phyloP scores from a whole-genome alignment of 768 basidiomycete genomes.

The Boletus vinaceobasis region DNA sequence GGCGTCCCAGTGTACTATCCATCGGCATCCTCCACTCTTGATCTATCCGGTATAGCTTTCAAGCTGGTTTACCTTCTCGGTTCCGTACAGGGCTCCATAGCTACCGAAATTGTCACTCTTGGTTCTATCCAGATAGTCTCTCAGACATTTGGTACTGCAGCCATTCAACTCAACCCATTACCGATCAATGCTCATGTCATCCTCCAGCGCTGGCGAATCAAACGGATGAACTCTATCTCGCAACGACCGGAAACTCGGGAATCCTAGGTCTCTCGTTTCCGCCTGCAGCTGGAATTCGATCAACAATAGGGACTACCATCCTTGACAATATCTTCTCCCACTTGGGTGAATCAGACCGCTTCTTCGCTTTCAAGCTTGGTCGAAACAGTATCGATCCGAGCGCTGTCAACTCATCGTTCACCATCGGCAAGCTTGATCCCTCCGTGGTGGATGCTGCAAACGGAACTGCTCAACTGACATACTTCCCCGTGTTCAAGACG shows the following conservation, averaged over 20 bases:
- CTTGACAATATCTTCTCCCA: constrained; percentile 47
- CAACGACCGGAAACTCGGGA: constrained; percentile 48
- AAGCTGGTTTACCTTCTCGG: constrained; percentile 51
- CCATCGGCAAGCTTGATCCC: constrained; percentile 48
- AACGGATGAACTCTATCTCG: constrained; percentile 42
- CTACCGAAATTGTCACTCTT: constrained; percentile 43
- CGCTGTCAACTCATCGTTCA: constrained; percentile 42
- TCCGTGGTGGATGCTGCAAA: constrained; percentile 20
- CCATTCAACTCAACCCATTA: not conserved
- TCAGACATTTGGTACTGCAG: constrained; percentile 45
- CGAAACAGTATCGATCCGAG: constrained; percentile 25
- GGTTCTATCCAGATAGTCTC: constrained; percentile 43
- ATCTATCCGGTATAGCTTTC: constrained; percentile 36
- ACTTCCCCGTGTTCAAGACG: constrained; percentile 39
- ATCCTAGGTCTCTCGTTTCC: constrained; percentile 55
- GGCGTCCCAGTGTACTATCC: constrained; percentile 41
- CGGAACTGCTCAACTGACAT: constrained; percentile 32
- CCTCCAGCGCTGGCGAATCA: constrained; percentile 43
- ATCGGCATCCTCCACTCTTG: constrained; percentile 30
- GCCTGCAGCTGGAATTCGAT: constrained; percentile 43
- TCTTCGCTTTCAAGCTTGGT: constrained; percentile 51
- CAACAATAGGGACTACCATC: constrained; percentile 42
- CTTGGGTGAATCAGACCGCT: constrained; percentile 38
- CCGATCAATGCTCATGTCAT: not conserved
- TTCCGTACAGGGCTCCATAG: constrained; percentile 50